Base-by-base conservation (phyloP, 306 rosid species). In the Glycine latifolia region DNA sequence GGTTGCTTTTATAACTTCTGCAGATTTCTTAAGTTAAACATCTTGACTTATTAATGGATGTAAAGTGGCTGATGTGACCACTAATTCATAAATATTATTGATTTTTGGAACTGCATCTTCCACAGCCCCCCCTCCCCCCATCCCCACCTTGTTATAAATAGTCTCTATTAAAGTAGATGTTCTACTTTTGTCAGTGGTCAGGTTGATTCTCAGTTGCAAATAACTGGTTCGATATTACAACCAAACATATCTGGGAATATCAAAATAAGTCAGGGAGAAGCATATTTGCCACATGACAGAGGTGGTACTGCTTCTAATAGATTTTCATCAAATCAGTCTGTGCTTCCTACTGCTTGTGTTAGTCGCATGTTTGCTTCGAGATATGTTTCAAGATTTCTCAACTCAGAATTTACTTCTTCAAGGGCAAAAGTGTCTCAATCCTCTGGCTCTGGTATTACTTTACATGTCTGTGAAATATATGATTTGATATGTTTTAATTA, bases 181-280 rank as follows among this genome's bases (percentile, higher is more conserved):
- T 72, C 58, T 82, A 35, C 48, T 78, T 67, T 44, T 78, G 68
- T 55, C 91, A 94, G 98, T 83, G 98, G 97, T 76, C 98, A 92
- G 90, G 97, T 94, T 84, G 98, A 94, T 87, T 86, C 98, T 71
- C 97, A 92, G 84, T 79, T 94, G 91, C 97, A 94, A 89, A 92
- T 94, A 86, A 90, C 94, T 72, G 98, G 98, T 75, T 94, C 98
- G 10, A 91, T 94, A 75, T 88, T 92, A 87, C 92, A 92, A 91
- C 98, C 94, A 62, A 89, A 89, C 78, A 91, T 94, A 58, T 90
- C 98, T 81, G 98, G 97, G 77, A 92, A 80, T 68, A 89, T 94
- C 72, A 93, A 94, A 88, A 79, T 92, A 87, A 91, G 98, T 89
- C 97, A 88, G 4, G 98, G 98, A 81, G 98, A 94, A 87, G 98